Base-by-base conservation (phyloP, 2,329 filamentous ascomycete species). In the Paraphoma chrysanthemicola region DNA sequence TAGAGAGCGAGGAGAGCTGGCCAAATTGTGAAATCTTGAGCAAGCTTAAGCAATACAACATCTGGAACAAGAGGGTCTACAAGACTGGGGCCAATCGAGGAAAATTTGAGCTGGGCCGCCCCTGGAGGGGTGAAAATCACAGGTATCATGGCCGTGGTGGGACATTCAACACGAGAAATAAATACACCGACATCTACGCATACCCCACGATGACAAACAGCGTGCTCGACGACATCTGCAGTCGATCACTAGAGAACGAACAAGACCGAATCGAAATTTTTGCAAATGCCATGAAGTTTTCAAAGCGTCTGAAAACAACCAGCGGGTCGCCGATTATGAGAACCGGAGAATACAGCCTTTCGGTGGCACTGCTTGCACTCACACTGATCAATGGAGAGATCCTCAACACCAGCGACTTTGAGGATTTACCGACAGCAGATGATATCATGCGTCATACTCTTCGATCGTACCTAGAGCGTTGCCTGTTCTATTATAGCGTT, bases 21-120 rank as follows among this genome's bases (percentile, higher is more conserved):
- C 54, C 58, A 3, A 18, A 45, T 14, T 52, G 29, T 1, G 56
- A 64, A 17, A 62, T 67, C 2, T 29, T 69, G 23, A 38, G 42
- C 23, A 67, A 63, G 41, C 50, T 52, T 6, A 66, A 63, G 51
- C 63, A 67, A 42, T 69, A 69, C 54, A 65, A 64, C 14, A 62
- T 66, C 17, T 67, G 39, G 39, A 64, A 64, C 44, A 58, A 55
- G 41, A 51, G 28, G 17, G 23, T 39, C 11, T 36, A 53, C 28
- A 48, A 29, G 1, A 33, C 2, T 6, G 3, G 29, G 14, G 23
- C 12, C 28, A 14, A 9, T 12, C n/a, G 6, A n/a, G 11, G 33
- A 31, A 6, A 36, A n/a, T 4, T n/a, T 1, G 28, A 36, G 6
- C 17, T 29, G 18, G 10, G 28, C 43, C 10, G 11, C 18, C 4